Evolutionary conservation across 805 yeast species (phyloP).

Genomic region (Yueomyces sp.): DNA sequence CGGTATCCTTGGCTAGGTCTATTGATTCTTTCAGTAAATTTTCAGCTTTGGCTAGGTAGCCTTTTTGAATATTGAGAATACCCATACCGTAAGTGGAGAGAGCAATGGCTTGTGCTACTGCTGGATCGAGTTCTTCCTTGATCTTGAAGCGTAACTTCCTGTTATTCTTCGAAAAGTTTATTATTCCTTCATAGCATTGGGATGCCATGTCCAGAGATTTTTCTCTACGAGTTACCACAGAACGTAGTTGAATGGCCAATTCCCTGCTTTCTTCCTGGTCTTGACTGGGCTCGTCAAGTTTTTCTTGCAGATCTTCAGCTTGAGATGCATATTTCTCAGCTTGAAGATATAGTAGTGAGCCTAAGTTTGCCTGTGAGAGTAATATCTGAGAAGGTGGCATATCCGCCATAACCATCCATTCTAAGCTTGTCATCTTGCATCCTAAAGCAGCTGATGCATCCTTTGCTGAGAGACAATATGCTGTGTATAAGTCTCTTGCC

Average conservation of each 20-base stretch:
- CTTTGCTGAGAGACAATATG: constrained; percentile 56
- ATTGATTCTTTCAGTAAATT: constrained; percentile 55
- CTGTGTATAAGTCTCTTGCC: constrained; percentile 63
- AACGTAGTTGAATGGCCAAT: neutral
- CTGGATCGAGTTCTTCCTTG: constrained; percentile 26
- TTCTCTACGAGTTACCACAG: constrained; percentile 8
- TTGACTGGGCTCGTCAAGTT: neutral
- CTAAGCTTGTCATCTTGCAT: constrained; percentile 49
- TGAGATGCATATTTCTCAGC: constrained; percentile 39
- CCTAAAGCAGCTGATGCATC: constrained; percentile 48
- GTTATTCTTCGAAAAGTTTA: constrained; percentile 28
- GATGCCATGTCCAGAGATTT: constrained; percentile 23
- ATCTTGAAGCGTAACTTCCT: constrained; percentile 21
- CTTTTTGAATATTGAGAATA: constrained; percentile 52
- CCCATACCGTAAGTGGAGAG: constrained; percentile 80
- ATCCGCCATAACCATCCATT: constrained; percentile 64
- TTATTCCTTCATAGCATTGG: constrained; percentile 31
- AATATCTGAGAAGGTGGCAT: constrained; percentile 51
- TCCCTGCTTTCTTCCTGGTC: neutral
- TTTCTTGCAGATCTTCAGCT: neutral
- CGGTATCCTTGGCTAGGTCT: constrained; percentile 52
- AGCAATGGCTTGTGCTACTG: constrained; percentile 55
- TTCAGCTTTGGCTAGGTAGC: constrained; percentile 44
- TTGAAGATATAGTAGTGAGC: constrained; percentile 53
- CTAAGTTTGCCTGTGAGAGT: constrained; percentile 55